Evolutionary conservation across 176 grass and related monocot species (phyloP).

Genomic region (Paspalum notatum): DNA sequence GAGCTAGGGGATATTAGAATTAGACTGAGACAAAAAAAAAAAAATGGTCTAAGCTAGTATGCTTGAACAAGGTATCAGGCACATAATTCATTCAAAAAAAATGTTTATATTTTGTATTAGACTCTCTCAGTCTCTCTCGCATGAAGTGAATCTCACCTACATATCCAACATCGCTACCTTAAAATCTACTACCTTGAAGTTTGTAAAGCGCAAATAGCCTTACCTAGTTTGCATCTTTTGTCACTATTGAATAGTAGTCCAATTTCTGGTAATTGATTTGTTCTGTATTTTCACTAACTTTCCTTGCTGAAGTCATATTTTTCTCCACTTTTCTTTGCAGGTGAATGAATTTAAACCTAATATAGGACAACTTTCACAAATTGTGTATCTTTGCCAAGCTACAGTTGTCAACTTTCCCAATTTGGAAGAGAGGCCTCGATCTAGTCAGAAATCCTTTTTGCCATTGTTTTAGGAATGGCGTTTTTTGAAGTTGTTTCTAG

Average conservation of each 20-base stretch:
- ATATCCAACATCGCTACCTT: no score
- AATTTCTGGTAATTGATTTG: not conserved
- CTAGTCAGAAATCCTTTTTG: no score
- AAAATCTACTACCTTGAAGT: not conserved
- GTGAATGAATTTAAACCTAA: not conserved
- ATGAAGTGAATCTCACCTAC: no score
- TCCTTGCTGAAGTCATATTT: not conserved
- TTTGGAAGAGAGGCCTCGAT: slow-evolving; percentile 6
- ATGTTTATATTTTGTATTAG: no score
- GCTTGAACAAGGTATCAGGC: no score
- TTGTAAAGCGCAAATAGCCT: not conserved
- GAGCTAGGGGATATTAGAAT: not conserved
- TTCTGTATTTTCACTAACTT: not conserved
- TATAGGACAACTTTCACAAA: not conserved
- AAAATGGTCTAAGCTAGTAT: not conserved
- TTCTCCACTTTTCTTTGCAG: not conserved
- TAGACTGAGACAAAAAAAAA: not conserved
- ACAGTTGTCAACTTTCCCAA: not conserved
- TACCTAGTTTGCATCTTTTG: not conserved
- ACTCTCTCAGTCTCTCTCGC: no score
- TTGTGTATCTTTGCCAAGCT: not conserved
- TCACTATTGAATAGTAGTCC: no score
- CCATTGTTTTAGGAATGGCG: no score
- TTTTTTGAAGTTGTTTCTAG: not conserved
- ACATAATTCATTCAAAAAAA: no score